Evolutionary conservation across 2,329 filamentous ascomycete genomes (phyloP).

Genomic region (Calonectria pseudoreteaudii): DNA sequence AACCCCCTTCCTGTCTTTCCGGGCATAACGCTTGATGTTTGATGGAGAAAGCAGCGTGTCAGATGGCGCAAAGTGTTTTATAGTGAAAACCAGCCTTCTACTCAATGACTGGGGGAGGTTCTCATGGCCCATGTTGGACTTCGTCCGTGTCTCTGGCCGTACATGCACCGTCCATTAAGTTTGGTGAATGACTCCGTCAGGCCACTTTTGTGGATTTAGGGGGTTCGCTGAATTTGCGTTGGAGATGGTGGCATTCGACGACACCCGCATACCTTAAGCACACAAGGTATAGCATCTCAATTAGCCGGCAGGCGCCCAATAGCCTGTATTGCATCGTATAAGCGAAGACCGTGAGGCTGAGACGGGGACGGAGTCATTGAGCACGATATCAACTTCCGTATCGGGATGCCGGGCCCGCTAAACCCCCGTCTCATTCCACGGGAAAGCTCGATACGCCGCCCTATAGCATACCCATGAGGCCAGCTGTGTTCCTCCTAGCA

Average conservation of each 20-base stretch:
- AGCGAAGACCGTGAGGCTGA: neutral
- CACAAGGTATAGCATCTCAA: neutral
- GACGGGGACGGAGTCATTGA: neutral
- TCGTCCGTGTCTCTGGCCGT: neutral
- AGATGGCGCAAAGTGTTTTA: neutral
- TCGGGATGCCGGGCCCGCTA: conserved; percentile 9
- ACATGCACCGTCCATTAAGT: neutral
- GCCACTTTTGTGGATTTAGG: neutral
- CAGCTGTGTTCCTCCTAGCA: neutral
- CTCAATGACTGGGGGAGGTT: neutral
- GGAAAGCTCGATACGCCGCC: neutral
- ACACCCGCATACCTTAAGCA: neutral
- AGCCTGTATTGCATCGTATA: neutral
- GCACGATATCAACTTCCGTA: conserved; percentile 20
- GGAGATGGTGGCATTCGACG: neutral
- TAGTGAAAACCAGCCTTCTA: neutral
- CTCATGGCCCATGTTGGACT: neutral
- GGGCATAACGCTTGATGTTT: neutral
- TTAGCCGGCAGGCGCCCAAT: neutral
- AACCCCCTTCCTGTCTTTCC: conserved; percentile 10
- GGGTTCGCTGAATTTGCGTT: neutral
- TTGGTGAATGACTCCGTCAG: neutral
- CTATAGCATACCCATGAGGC: neutral
- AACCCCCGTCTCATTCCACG: conserved; percentile 2
- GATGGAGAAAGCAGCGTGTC: neutral